These are phyloP conservation scores for Ceratocystis huliohia DNA, from an alignment of 2,329 filamentous ascomycete species.

Conservation along the genomic window DNA sequence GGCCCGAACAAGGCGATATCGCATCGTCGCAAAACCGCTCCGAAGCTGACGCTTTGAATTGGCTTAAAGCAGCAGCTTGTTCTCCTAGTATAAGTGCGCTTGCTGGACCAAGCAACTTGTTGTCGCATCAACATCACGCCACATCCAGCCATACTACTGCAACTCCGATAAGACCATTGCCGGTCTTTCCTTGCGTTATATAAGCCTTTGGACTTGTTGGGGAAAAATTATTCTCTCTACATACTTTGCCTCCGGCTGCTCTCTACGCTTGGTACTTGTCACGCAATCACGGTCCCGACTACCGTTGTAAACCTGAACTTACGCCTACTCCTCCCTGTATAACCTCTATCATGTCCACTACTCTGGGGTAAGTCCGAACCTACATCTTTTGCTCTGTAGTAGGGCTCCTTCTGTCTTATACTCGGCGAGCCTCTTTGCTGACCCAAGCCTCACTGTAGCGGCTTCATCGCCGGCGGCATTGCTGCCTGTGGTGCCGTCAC, in stretches of 20 bases:
- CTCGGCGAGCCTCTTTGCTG: background rate
- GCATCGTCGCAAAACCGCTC: too few relatives aligned
- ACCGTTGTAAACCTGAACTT: too few relatives aligned
- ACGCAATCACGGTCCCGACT: too few relatives aligned
- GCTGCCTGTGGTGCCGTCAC: conserved; percentile 96
- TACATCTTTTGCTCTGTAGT: background rate
- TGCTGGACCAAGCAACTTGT: background rate
- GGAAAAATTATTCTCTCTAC: too few relatives aligned
- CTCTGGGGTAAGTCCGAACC: too few relatives aligned
- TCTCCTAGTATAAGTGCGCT: background rate
- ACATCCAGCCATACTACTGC: background rate
- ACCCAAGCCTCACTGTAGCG: conserved; percentile 36
- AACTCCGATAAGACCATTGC: background rate
- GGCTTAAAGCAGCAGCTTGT: too few relatives aligned
- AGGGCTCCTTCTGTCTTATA: background rate
- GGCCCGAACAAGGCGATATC: too few relatives aligned
- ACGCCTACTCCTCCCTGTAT: too few relatives aligned
- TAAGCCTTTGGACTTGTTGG: background rate
- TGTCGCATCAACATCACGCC: background rate
- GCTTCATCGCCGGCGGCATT: conserved; percentile 91
- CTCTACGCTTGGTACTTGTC: too few relatives aligned
- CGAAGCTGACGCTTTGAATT: background rate
- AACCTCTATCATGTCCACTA: too few relatives aligned
- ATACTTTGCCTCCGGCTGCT: too few relatives aligned
- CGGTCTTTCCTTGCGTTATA: background rate